Evolutionary conservation across 345 rosid species (phyloP), one percentile per base, ranked within the genome.

Genomic region (Leavenworthia alabamica): DNA sequence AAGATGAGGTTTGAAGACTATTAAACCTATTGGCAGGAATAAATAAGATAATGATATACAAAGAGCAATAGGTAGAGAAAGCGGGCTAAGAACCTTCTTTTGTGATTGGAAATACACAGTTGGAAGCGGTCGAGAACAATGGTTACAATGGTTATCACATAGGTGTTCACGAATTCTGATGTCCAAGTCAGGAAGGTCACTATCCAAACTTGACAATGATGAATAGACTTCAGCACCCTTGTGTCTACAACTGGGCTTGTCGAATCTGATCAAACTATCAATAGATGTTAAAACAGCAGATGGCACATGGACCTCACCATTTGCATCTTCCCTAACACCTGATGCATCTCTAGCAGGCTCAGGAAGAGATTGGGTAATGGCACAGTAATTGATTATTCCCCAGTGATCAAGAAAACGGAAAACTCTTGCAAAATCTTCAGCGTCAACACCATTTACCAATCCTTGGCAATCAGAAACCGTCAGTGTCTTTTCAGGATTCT

Each of bases 261-360:
- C 95, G 73, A 93, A 93, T 78, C 81, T 87, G 82, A 93, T 93
- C 83, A 93, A 86, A 73, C 99, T 89, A 65, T 93, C 97, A 80
- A 89, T 84, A 47, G 95, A 87, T 85, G 89, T 89, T 73, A 93
- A 78, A 64, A 90, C 88, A 77, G 76, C 86, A 54, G 97, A 89
- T 3, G 99, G 97, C 80, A 89, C 96, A 33, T 78, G 81, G 82
- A 89, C 81, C 78, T 89, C 99, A 59, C 96, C 97, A 75, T 71
- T 82, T 60, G 74, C 37, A 65, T 93, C 97, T 79, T 93, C 97
- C 76, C 80, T 85, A 76, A 89, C 80, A 71, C 76, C 89, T 53
- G 79, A 79, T 24, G 72, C 78, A 43, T 43, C 72, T 74, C 67
- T 80, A 80, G 88, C 85, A 65, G 78, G 74, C 64, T 78, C 89